Evolutionary conservation across 176 grass and related monocot species (phyloP).

Genomic region (Hordeum vulgare): DNA sequence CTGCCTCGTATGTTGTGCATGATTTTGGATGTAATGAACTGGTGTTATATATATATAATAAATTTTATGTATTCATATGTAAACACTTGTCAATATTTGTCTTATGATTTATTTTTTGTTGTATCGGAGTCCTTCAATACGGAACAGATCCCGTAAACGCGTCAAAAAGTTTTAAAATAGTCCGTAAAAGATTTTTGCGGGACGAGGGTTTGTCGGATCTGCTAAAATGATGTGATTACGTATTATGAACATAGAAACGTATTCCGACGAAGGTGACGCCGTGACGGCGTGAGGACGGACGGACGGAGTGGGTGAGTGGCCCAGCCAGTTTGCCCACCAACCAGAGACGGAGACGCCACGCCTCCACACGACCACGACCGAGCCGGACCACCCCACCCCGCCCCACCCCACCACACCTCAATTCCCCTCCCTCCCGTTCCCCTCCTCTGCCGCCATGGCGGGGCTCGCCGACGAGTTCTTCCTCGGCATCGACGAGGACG

Average conservation of each 20-base stretch:
- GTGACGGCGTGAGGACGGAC: background rate
- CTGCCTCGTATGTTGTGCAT: no score
- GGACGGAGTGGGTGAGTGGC: background rate
- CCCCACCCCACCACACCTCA: background rate
- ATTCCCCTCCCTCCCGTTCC: background rate
- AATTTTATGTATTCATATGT: no score
- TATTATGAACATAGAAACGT: background rate
- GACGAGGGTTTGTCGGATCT: no score
- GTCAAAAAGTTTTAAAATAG: no score
- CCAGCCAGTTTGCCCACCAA: background rate
- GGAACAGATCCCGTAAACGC: no score
- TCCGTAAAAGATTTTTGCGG: no score
- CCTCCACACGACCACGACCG: slow-evolving; percentile 17
- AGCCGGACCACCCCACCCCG: slow-evolving; percentile 5
- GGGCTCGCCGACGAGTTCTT: slow-evolving; percentile 47
- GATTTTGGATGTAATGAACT: no score
- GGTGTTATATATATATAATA: no score
- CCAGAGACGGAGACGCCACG: slow-evolving; percentile 29
- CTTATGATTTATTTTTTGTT: no score
- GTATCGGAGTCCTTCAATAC: no score
- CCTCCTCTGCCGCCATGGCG: slow-evolving; percentile 34
- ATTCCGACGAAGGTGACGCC: background rate
- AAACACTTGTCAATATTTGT: no score
- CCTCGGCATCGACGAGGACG: slow-evolving; percentile 50
- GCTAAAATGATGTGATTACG: no score